These are phyloP conservation scores for Nepenthes gracilis DNA, from an alignment of 148 eudicot genomes.

Conservation along the genomic window DNA sequence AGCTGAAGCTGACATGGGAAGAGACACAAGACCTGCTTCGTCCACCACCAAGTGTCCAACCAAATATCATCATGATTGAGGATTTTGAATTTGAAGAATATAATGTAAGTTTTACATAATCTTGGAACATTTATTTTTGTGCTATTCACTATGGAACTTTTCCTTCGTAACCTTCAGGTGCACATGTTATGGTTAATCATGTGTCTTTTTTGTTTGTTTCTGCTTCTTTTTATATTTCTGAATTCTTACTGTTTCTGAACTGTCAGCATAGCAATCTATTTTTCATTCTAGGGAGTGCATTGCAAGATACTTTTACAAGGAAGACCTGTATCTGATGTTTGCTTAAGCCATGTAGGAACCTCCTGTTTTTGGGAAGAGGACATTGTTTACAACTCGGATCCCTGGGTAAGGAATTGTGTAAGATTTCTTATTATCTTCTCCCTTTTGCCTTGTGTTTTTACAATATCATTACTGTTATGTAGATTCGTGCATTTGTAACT, in stretches of 20 bases:
- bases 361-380: slow-evolving; percentile 80
- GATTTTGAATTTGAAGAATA: slow-evolving; percentile 76
- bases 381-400: slow-evolving; percentile 34
- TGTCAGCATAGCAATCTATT: neutral
- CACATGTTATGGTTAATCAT: neutral
- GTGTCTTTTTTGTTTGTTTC: neutral
- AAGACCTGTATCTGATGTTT: neutral
- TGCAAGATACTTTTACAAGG: neutral
- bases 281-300: no score
- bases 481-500: neutral
- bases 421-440: neutral
- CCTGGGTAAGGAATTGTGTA: slow-evolving; percentile 51
- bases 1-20: slow-evolving; percentile 72
- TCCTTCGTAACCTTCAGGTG: neutral
- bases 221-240: neutral
- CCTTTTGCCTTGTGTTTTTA: neutral
- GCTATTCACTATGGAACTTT: neutral
- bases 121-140: neutral
- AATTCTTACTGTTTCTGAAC: neutral
- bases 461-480: neutral
- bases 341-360: slow-evolving; percentile 54
- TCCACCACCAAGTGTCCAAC: slow-evolving; percentile 47
- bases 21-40: slow-evolving; percentile 86
- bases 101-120: slow-evolving; percentile 37
- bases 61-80: slow-evolving; percentile 59